phyloP scores from a whole-genome alignment of 495 filamentous ascomycete genomes.

The Massariosphaeria phaeospora region DNA sequence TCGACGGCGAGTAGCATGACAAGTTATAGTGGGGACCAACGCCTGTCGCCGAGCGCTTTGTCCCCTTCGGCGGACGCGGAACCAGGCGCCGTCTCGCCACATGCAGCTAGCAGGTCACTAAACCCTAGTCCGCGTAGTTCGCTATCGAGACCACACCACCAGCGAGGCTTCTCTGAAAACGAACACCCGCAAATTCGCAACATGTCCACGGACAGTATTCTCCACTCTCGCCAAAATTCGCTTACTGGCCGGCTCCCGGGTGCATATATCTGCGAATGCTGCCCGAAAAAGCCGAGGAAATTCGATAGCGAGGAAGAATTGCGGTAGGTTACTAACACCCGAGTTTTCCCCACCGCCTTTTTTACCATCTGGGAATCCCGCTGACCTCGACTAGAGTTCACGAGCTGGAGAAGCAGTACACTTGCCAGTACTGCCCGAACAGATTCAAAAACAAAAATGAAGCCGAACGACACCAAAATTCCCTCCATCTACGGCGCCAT shows the following conservation, averaged over 20 bases:
- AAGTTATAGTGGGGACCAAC: conserved; percentile 65
- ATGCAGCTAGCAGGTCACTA: conserved; percentile 53
- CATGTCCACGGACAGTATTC: conserved; percentile 41
- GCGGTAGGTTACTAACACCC: conserved; percentile 59
- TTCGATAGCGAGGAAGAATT: conserved; percentile 85
- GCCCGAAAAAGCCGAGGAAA: conserved; percentile 97
- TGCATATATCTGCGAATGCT: conserved; percentile 87
- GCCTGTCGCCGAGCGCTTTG: conserved; percentile 65
- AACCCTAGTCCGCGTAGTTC: conserved; percentile 54
- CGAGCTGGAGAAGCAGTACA: conserved; percentile 93
- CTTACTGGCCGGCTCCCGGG: conserved; percentile 40
- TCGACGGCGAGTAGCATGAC: conserved; percentile 70
- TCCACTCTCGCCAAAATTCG: conserved; percentile 37
- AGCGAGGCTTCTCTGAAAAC: conserved; percentile 38
- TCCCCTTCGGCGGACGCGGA: conserved; percentile 61
- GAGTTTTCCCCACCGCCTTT: conserved; percentile 15
- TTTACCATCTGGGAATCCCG: conserved; percentile 8
- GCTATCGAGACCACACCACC: conserved; percentile 36
- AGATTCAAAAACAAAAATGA: conserved; percentile 99
- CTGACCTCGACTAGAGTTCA: conserved; percentile 52
- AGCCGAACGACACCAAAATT: conserved; percentile 95
- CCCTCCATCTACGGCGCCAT: conserved; percentile 87
- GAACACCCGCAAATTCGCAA: conserved; percentile 40
- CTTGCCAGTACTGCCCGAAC: conserved; percentile 85
- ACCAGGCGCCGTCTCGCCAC: conserved; percentile 52